Conservation (phyloP, 495 filamentous ascomycete species). For the Annulohypoxylon nitens region DNA sequence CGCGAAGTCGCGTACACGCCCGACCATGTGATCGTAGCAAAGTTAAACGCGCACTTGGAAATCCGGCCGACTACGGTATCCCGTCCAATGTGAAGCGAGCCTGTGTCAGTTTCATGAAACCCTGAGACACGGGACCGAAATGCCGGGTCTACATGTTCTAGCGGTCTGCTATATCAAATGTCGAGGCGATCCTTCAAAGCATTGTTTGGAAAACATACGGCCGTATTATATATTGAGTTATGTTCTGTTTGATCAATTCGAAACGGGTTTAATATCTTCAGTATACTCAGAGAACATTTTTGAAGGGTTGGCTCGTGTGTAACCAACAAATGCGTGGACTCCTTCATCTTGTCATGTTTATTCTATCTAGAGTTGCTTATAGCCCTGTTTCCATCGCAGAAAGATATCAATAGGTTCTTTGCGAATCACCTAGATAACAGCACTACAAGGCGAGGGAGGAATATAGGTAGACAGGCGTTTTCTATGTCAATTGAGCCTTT, state of each 20-base stretch:
- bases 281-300: background rate
- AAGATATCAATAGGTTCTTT: background rate
- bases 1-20: conserved; percentile 7
- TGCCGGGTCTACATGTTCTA: background rate
- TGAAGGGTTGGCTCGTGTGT: background rate
- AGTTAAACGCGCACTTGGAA: background rate
- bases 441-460: conserved; percentile 14
- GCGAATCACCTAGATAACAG: background rate
- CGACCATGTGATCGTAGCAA: conserved; percentile 4
- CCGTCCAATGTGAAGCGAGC: conserved; percentile 7
- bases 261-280: background rate
- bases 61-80: background rate
- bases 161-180: background rate
- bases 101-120: background rate
- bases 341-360: background rate
- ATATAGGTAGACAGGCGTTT: background rate
- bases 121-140: background rate
- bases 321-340: background rate
- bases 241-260: background rate
- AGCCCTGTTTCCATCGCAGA: background rate
- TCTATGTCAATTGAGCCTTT: background rate
- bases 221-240: background rate
- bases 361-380: background rate
- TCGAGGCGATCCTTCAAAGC: background rate
- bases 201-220: background rate